A percentile compares a stretch with the other conserved stretches of the same genome.
Evolutionary conservation across 129 eudicot genomes (phyloP).

Genomic region (Helianthus annuus): DNA sequence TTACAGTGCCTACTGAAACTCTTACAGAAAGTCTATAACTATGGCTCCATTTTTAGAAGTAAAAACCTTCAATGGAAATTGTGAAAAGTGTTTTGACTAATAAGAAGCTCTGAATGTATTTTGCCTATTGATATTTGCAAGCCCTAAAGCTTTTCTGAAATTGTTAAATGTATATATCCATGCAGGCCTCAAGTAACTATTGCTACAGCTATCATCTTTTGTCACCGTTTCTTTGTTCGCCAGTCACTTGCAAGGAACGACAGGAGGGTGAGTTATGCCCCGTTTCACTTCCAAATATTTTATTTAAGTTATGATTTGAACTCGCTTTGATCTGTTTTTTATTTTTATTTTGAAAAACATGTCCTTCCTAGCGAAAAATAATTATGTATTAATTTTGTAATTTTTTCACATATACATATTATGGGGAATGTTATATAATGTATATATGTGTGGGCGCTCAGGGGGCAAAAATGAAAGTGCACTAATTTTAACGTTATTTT

Average conservation of each 20-base stretch:
- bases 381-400: neutral
- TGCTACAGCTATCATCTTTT: conserved; percentile 54
- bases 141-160: conserved; percentile 12
- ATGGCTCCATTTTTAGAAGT: neutral
- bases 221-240: conserved; percentile 55
- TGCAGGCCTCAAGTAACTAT: conserved; percentile 64
- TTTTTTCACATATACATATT: neutral
- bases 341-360: neutral
- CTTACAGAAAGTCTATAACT: conserved; percentile 5
- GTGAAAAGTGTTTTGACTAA: neutral
- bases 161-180: conserved; percentile 17
- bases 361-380: neutral
- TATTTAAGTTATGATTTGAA: neutral
- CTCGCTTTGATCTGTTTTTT: neutral
- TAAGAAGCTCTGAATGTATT: neutral
- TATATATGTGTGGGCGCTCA: too few relatives aligned
- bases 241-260: conserved; percentile 54
- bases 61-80: conserved; percentile 7
- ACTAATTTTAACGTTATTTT: too few relatives aligned
- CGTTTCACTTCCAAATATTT: neutral
- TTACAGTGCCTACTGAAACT: neutral
- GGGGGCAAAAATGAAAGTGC: too few relatives aligned
- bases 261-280: conserved; percentile 50
- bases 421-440: neutral
- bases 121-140: neutral